These are phyloP conservation scores for Phallus indusiatus DNA, from an alignment of 768 basidiomycete species.

Conservation along the genomic window DNA sequence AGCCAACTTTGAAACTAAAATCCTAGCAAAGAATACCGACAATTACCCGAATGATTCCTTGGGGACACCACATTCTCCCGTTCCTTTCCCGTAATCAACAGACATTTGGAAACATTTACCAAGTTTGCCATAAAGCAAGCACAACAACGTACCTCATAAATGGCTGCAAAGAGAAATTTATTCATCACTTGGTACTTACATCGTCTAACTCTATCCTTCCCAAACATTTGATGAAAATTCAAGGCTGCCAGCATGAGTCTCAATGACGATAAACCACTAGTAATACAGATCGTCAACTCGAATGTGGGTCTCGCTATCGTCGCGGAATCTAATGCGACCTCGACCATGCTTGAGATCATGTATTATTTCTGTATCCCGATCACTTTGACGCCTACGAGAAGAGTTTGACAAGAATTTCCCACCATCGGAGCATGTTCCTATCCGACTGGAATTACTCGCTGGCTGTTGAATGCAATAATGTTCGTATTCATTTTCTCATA, in stretches of 20 bases:
- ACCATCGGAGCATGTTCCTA: conserved; percentile 11
- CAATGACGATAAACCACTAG: conserved; percentile 30
- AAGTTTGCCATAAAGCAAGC: conserved; percentile 20
- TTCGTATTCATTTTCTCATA: conserved; percentile 13
- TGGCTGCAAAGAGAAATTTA: conserved; percentile 13
- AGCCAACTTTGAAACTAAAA: no score
- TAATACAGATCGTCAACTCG: conserved; percentile 22
- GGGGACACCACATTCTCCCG: conserved; percentile 34
- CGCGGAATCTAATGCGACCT: conserved; percentile 41
- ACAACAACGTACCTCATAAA: background rate
- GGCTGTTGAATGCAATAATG: conserved; percentile 30
- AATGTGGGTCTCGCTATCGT: conserved; percentile 31
- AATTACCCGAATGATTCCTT: conserved; percentile 23
- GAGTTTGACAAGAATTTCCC: conserved; percentile 36
- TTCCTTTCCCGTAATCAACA: conserved; percentile 28
- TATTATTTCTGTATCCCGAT: conserved; percentile 37
- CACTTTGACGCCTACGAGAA: conserved; percentile 32
- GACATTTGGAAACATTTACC: conserved; percentile 21
- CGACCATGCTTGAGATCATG: conserved; percentile 30
- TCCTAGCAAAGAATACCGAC: conserved; percentile 30
- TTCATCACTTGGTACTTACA: conserved; percentile 34
- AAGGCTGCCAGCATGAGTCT: conserved; percentile 15
- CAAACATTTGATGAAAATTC: conserved; percentile 13
- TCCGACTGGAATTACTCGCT: conserved; percentile 14
- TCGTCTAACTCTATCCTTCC: no score